Percentiles rank a stretch among this genome's conserved stretches.
Conservation (phyloP, 495 filamentous ascomycete genomes). For the Pyrenula aspistea region DNA sequence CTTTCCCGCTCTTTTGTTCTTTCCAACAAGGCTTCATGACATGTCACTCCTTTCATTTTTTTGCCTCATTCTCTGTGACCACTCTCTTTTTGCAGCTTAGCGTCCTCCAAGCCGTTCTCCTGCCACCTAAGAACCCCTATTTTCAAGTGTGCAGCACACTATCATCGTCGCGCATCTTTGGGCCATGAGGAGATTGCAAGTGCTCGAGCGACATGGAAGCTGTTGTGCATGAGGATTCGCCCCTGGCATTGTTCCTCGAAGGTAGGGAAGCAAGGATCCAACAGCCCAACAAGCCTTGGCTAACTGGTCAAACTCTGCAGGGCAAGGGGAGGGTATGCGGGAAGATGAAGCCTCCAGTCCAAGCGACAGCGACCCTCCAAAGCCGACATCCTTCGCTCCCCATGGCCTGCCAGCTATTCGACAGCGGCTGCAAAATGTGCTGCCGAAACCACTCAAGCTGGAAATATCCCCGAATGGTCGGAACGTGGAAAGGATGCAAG, state of each 20-base stretch:
- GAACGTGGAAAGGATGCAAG: conserved; percentile 38
- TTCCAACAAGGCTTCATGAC: too few relatives aligned
- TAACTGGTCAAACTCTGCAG: conserved; percentile 20
- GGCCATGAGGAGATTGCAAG: conserved; percentile 19
- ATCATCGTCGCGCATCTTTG: too few relatives aligned
- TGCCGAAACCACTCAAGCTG: conserved; percentile 50
- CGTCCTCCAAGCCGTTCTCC: too few relatives aligned
- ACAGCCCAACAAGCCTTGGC: neutral
- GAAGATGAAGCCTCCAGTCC: conserved; percentile 28
- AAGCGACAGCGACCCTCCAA: conserved; percentile 20
- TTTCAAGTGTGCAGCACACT: too few relatives aligned
- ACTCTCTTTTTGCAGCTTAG: too few relatives aligned
- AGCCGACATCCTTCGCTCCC: conserved; percentile 56
- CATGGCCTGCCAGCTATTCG: conserved; percentile 56
- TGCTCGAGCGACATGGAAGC: conserved; percentile 63
- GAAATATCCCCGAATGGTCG: conserved; percentile 34
- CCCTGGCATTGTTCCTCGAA: conserved; percentile 86
- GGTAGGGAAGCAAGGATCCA: conserved; percentile 36
- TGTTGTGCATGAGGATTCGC: conserved; percentile 79
- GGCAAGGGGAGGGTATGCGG: conserved; percentile 32
- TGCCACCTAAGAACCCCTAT: too few relatives aligned
- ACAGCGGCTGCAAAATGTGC: conserved; percentile 51
- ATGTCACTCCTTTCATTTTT: too few relatives aligned
- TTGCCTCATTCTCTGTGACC: too few relatives aligned
- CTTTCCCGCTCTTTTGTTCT: too few relatives aligned